Evolutionary conservation across 164 flowering plant genomes (phyloP), one percentile per base, ranked within the genome.

Genomic region (Vitis rotundifolia): DNA sequence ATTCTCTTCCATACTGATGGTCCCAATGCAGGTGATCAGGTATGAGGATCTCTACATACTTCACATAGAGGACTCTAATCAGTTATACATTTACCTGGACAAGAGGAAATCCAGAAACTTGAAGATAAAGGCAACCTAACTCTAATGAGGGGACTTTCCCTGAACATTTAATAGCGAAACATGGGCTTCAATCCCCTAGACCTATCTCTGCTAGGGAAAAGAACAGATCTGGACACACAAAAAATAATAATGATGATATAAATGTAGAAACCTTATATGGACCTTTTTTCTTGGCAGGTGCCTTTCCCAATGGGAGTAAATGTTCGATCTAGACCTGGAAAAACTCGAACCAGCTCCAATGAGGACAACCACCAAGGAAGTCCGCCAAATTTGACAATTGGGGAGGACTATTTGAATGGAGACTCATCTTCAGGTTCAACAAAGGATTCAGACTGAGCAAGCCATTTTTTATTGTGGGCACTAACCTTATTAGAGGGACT

Each of bases 231-330:
- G 26, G 26, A 22, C 26, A 22, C 26, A 22, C 26, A 22, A 22
- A 22, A 22, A 22, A 22, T 22, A 22, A 22, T 22, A 22, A 22
- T 22, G 26, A 22, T 22, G 26, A 1, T 1, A 22, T 22, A 22
- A 22, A 22, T 22, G 26, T 22, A 22, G 26, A 22, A 22, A 22
- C 2, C 26, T 28, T 52, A 50, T 28, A 16, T 13, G n/a, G 62
- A 37, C 26, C 54, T 8, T 48, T 52, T 67, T 49, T 49, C 26
- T 68, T 47, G 66, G 65, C 85, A 92, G 97, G 90, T 86, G 73
- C 98, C 98, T 13, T 92, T 92, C 64, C 98, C 98, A 6, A 80
- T 88, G 91, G 98, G 98, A 44, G 78, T 73, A 26, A 91, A 85
- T 65, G 73, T 87, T 57, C 83, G 92, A 37, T 66, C 86, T 3